Conservation (phyloP, 2,329 filamentous ascomycete species). For the Curvularia verruculosa region DNA sequence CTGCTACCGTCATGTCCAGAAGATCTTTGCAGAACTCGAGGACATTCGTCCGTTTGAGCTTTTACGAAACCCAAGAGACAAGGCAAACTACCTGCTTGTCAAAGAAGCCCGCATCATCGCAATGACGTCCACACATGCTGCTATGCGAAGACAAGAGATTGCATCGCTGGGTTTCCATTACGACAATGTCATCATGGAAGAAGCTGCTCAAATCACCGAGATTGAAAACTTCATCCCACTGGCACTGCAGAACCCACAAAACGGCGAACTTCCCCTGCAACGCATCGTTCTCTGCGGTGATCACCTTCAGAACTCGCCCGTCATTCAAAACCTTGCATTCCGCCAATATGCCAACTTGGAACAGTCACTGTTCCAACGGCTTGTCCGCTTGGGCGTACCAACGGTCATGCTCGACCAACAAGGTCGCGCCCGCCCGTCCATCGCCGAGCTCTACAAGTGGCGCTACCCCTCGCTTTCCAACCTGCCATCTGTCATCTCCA, state of each 20-base stretch:
- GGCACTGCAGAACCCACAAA: conserved; percentile 81
- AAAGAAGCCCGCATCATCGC: conserved; percentile 97
- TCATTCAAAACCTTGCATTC: conserved; percentile 93
- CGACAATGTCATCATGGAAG: conserved; percentile 97
- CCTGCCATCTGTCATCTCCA: conserved; percentile 72
- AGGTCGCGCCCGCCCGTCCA: conserved; percentile 84
- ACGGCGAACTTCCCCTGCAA: conserved; percentile 77
- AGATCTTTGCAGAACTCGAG: conserved; percentile 89
- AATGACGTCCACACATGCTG: conserved; percentile 98
- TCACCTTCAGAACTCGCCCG: conserved; percentile 94
- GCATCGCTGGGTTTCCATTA: conserved; percentile 93
- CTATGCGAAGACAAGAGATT: conserved; percentile 91
- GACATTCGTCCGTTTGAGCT: conserved; percentile 97
- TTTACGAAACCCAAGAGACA: conserved; percentile 83
- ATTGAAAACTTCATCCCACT: conserved; percentile 96
- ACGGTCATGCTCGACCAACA: conserved; percentile 90
- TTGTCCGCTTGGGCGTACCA: conserved; percentile 91
- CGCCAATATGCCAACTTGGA: conserved; percentile 94
- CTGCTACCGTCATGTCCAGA: conserved; percentile 86
- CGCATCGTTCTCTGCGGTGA: conserved; percentile 92
- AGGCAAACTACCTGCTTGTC: conserved; percentile 91
- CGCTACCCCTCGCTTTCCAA: conserved; percentile 83
- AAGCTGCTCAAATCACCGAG: conserved; percentile 97
- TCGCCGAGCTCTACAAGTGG: conserved; percentile 92
- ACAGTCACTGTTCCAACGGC: conserved; percentile 89